Evolutionary conservation across 2,329 filamentous ascomycete genomes (phyloP), one percentile per base, ranked within the genome.

Genomic region (Neurospora sp.): DNA sequence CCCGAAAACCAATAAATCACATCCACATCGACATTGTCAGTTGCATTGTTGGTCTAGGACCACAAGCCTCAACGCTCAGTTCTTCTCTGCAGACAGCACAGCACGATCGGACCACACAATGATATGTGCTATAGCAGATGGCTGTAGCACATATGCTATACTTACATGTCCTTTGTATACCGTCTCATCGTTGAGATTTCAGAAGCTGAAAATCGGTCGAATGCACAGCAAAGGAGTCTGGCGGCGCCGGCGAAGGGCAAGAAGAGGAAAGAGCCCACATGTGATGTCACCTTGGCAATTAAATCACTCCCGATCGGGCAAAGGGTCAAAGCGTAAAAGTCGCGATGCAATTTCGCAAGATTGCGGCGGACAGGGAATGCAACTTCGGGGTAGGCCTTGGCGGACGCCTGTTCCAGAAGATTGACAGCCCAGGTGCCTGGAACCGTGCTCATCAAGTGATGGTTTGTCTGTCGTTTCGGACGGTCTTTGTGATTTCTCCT

Each of bases 311-410:
- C 52, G 52, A 62, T 62, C 52, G 52, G 52, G 52, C 23, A 33
- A 62, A 43, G 66, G 68, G 71, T 69, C 71, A 69, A 72, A 72
- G 69, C 69, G 69, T 37, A 37, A 36, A 68, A 68, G 38, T 67
- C 41, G 36, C 41, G 68, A 72, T 68, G 41, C 69, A 71, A 71
- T 70, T 73, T 73, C 46, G 71, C 69, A 70, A 73, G 68, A 73
- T 73, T 73, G 68, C 69, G 46, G 52, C 67, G 72, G 70, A 68
- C 67, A 65, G 70, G 72, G 62, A 67, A 68, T 38, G 33, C 65
- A 68, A 67, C 62, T 67, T 62, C 68, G 23, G 15, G 67, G 23
- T 57, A 46, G 19, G 41, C 33, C 39, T 68, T 68, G 41, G 33
- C 36, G 67, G 38, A 43, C 41, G 28, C 36, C 41, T 67, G 66